These are phyloP conservation scores for Skeletonema marinoi DNA, from an alignment of 108 stramenopile genomes.

Conservation along the genomic window DNA sequence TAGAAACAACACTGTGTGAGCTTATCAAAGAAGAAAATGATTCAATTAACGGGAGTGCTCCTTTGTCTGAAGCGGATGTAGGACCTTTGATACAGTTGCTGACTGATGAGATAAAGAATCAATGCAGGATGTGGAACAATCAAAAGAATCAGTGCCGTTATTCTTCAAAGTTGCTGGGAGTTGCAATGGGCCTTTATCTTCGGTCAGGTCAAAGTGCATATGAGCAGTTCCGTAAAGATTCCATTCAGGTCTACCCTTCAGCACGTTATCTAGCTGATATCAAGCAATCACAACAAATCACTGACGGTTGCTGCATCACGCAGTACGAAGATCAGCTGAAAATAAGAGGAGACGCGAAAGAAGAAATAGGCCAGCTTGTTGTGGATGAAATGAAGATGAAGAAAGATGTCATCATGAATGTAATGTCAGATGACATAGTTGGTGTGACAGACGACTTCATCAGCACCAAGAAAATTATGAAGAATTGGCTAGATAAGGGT, in stretches of 20 bases:
- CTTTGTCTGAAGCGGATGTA: too few relatives aligned
- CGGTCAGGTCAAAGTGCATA: background rate
- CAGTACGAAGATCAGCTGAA: background rate
- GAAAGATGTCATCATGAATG: background rate
- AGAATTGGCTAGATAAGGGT: background rate
- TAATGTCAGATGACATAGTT: background rate
- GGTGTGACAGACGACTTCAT: background rate
- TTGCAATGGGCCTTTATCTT: too few relatives aligned
- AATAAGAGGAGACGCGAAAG: background rate
- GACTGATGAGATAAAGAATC: too few relatives aligned
- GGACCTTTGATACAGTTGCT: too few relatives aligned
- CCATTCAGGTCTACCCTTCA: background rate
- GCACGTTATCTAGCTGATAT: background rate
- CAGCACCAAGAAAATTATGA: background rate
- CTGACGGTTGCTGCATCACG: background rate
- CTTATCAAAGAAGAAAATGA: too few relatives aligned
- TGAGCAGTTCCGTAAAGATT: background rate
- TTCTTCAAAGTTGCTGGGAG: too few relatives aligned
- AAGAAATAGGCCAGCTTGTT: background rate
- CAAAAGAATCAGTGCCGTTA: too few relatives aligned
- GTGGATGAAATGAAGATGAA: background rate
- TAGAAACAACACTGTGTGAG: too few relatives aligned
- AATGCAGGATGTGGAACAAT: too few relatives aligned
- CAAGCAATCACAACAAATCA: background rate
- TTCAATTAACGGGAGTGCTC: too few relatives aligned